Base-by-base conservation (phyloP, 768 basidiomycete species). In the Mycena venus region DNA sequence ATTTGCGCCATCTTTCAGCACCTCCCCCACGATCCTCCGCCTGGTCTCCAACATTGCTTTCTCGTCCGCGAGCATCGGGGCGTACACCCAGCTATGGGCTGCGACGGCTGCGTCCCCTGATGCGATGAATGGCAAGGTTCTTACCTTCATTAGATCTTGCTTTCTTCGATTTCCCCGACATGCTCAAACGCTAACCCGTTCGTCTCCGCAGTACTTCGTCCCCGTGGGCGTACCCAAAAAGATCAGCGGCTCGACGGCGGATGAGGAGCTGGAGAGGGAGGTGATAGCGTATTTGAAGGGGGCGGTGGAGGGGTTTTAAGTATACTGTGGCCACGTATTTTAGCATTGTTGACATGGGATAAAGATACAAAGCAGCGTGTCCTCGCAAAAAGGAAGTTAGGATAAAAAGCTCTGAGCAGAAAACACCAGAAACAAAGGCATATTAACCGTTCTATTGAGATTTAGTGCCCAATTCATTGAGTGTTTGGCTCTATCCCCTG, bases 11-110 rank as follows among this genome's bases (percentile, higher is more conserved):
- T 25, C 34, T 56, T 14, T n/a, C 61, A 74, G 68, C 5, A 42
- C 64, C 32, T 68, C 60, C 14, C 11, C 36, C 14, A 53, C 42
- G 9, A n/a, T 74, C 0, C 17, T 65, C 34, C 61, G 70, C 47
- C 17, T 66, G 55, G 53, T n/a, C n/a, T n/a, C 42, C 15, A 19
- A 23, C 5, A 25, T 70, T 11, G 68, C 38, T 0, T 75, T 75
- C 51, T 66, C 68, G 12, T 36, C 69, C 4, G 25, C 69, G 6
- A 34, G 25, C 4, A 59, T 75, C 12, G 74, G 74, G 29, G 74
- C 74, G 10, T 66, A 70, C 58, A 75, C 68, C 3, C 74, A 70
- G 42, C 74, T 75, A 0, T 75, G 74, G 74, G 74, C 69, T 5
- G 74, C 27, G 2, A 75, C 69, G 19, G 36, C 31, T 0, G 68